Conservation (phyloP, 1,139 yeast genomes). For the Pneumocystis sp. region DNA sequence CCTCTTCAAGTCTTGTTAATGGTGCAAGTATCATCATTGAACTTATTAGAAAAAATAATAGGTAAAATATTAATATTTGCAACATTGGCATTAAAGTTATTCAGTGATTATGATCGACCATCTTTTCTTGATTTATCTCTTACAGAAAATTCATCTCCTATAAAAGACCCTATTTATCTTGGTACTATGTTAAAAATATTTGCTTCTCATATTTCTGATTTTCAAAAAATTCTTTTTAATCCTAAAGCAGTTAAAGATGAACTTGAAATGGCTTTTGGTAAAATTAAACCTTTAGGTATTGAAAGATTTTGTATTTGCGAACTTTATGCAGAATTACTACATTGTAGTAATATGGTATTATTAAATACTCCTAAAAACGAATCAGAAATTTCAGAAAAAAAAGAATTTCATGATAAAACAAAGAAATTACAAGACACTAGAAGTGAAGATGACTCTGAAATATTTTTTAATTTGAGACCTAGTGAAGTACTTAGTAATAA, state of each 20-base stretch:
- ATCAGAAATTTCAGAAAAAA: constrained; percentile 61
- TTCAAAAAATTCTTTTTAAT: constrained; percentile 40
- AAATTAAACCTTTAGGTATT: constrained; percentile 79
- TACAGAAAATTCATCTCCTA: constrained; percentile 51
- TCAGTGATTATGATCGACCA: constrained; percentile 54
- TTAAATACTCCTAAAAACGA: constrained; percentile 77
- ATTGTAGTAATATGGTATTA: constrained; percentile 92
- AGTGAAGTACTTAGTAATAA: background rate
- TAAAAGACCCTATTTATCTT: constrained; percentile 86
- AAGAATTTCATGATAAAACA: constrained; percentile 41
- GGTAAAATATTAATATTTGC: constrained; percentile 43
- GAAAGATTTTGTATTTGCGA: constrained; percentile 93
- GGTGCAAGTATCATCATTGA: constrained; percentile 95
- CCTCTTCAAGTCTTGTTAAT: constrained; percentile 41
- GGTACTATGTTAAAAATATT: constrained; percentile 76
- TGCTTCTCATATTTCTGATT: constrained; percentile 57
- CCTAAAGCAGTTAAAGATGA: constrained; percentile 22
- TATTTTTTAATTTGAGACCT: background rate
- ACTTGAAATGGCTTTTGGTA: constrained; percentile 58
- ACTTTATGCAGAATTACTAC: constrained; percentile 81
- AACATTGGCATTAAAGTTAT: constrained; percentile 72
- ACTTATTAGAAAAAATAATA: constrained; percentile 84
- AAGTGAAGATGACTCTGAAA: background rate
- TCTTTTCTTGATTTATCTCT: background rate
- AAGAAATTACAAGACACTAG: background rate